Evolutionary conservation across 805 yeast species (phyloP).

Genomic region (Saturnispora zaruensis): DNA sequence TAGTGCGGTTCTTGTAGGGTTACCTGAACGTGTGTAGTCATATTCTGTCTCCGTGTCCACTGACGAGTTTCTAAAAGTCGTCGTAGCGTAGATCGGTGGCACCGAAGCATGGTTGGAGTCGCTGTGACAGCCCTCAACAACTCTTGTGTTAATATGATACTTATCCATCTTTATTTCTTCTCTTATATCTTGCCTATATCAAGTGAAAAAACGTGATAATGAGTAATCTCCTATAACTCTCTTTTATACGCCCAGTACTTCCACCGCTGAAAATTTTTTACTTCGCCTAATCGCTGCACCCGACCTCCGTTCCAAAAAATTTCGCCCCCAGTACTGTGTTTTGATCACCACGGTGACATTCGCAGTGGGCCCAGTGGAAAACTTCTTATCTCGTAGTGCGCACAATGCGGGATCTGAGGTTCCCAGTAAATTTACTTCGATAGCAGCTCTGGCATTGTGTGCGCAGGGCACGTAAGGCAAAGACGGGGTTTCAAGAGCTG

Average conservation of each 20-base stretch:
- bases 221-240: neutral
- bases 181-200: neutral
- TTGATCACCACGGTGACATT: neutral
- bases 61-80: constrained; percentile 83
- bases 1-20: constrained; percentile 79
- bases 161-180: neutral
- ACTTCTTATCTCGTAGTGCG: neutral
- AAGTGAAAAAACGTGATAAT: neutral
- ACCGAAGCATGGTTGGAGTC: constrained; percentile 76
- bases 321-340: too few species aligned
- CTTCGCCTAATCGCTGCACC: neutral
- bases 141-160: constrained; percentile 41
- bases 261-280: neutral
- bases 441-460: too few species aligned
- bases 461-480: neutral
- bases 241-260: neutral
- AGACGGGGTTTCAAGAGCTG: neutral
- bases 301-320: too few species aligned
- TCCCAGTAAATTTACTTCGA: neutral
- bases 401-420: neutral
- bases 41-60: constrained; percentile 49
- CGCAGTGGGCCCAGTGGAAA: neutral
- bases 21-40: constrained; percentile 87
- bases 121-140: constrained; percentile 49
- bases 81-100: constrained; percentile 85